Evolutionary conservation across 2,329 filamentous ascomycete species (phyloP).

Genomic region (Acrodontium crateriforme): DNA sequence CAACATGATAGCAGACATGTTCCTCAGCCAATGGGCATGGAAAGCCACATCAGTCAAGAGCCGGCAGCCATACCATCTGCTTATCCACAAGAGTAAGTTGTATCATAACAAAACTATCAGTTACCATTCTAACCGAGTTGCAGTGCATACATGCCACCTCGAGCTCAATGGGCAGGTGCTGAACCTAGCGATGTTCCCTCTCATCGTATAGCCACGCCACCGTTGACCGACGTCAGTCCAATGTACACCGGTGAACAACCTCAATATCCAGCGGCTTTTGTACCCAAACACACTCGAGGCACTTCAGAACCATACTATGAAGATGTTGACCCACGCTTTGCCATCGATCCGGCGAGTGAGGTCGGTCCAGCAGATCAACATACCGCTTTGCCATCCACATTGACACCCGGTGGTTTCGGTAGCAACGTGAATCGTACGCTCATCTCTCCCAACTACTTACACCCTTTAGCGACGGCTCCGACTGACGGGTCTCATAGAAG

Average conservation of each 20-base stretch:
- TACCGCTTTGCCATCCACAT: slow-evolving; percentile 6
- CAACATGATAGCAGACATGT: slow-evolving; percentile 38
- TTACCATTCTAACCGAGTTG: slow-evolving; percentile 8
- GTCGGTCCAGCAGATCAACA: slow-evolving; percentile 4
- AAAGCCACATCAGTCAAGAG: slow-evolving; percentile 46
- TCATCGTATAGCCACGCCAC: no score
- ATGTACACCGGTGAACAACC: no score
- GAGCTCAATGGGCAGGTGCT: slow-evolving; percentile 27
- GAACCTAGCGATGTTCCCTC: slow-evolving; percentile 19
- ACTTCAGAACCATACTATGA: slow-evolving; percentile 62
- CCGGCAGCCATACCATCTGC: no score
- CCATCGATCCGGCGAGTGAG: slow-evolving; percentile 28
- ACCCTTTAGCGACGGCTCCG: slow-evolving; percentile 1
- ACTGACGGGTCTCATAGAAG: slow-evolving; percentile 1
- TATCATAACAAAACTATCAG: no score
- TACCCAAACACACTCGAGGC: slow-evolving; percentile 16
- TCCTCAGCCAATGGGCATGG: slow-evolving; percentile 50
- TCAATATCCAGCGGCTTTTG: slow-evolving; percentile 2
- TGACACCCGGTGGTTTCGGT: slow-evolving; percentile 7
- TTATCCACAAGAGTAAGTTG: no score
- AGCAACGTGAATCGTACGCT: slow-evolving; percentile 2
- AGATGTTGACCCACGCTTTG: slow-evolving; percentile 83
- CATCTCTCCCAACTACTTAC: slow-evolving; percentile 1
- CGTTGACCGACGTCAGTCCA: no score
- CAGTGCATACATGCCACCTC: slow-evolving; percentile 34